These are phyloP conservation scores for Phytopythium ostracodes DNA, from an alignment of 352 stramenopile genomes.

Conservation along the genomic window DNA sequence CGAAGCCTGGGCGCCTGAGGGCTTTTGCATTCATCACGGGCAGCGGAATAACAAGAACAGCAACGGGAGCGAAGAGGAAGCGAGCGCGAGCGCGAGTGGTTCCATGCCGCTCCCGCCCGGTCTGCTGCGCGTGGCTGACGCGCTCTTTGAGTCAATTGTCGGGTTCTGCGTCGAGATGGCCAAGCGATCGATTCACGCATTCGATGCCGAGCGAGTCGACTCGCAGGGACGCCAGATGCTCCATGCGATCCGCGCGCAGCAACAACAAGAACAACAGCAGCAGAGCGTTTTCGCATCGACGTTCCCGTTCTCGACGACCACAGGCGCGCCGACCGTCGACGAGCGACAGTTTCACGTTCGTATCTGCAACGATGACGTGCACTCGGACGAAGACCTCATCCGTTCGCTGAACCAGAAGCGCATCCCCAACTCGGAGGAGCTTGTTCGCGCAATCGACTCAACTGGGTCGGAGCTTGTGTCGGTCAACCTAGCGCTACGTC, in stretches of 20 bases:
- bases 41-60: constrained; percentile 21
- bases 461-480: constrained; percentile 71
- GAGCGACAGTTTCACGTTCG: constrained; percentile 85
- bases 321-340: constrained; percentile 10
- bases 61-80: constrained; percentile 1
- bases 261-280: constrained; percentile 17
- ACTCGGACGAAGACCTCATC: constrained; percentile 97
- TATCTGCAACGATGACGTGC: constrained; percentile 98
- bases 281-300: constrained; percentile 2
- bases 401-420: constrained; percentile 81
- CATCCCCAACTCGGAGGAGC: constrained; percentile 48
- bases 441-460: constrained; percentile 71
- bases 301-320: constrained; percentile 1
- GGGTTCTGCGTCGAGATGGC: constrained; percentile 72
- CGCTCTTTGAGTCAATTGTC: constrained; percentile 71
- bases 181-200: constrained; percentile 61
- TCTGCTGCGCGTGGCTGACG: constrained; percentile 50
- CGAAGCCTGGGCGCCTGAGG: constrained; percentile 94
- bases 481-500: constrained; percentile 38
- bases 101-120: constrained; percentile 25
- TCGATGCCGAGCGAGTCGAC: constrained; percentile 61
- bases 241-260: constrained; percentile 17
- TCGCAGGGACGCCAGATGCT: constrained; percentile 38
- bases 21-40: constrained; percentile 93
- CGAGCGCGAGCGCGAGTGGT: constrained; percentile 16